phyloP scores from a whole-genome alignment of 805 yeast species.

The Grigorovia transvaalensis region DNA sequence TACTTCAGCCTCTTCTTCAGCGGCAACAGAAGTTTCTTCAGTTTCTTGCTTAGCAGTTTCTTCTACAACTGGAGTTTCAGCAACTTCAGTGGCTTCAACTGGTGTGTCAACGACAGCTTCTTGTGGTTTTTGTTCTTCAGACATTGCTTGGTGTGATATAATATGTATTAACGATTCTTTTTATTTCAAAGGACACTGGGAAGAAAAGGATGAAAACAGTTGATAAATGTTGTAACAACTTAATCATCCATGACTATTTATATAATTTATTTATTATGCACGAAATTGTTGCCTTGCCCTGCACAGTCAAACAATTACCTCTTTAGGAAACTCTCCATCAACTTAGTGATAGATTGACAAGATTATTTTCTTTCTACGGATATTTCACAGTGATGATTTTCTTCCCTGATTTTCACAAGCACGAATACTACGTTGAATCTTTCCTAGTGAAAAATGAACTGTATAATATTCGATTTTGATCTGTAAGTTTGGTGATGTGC shows the following conservation, averaged over 20 bases:
- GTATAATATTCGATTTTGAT: not conserved
- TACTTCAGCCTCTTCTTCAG: not conserved
- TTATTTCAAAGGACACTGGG: too few species aligned
- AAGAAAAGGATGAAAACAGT: not conserved
- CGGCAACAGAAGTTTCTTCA: not conserved
- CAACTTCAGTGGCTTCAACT: not conserved
- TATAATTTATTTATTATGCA: not conserved
- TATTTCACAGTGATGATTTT: not conserved
- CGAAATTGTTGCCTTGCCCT: not conserved
- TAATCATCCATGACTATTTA: not conserved
- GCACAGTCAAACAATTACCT: not conserved
- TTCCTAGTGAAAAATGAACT: not conserved
- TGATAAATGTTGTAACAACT: not conserved
- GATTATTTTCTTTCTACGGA: not conserved
- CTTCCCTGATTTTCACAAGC: not conserved
- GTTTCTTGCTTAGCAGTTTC: not conserved
- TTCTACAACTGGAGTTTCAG: too few species aligned
- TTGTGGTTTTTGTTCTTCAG: constrained; percentile 4
- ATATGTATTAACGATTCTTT: too few species aligned
- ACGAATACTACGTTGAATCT: not conserved
- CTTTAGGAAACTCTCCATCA: not conserved
- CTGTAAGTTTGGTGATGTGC: not conserved
- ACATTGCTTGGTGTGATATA: not conserved
- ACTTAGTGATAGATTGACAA: too few species aligned
- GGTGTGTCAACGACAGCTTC: not conserved